Percentiles rank a stretch among this genome's conserved stretches.
Evolutionary conservation across 2,329 filamentous ascomycete species (phyloP).

Genomic region (Sporothrix mexicana): DNA sequence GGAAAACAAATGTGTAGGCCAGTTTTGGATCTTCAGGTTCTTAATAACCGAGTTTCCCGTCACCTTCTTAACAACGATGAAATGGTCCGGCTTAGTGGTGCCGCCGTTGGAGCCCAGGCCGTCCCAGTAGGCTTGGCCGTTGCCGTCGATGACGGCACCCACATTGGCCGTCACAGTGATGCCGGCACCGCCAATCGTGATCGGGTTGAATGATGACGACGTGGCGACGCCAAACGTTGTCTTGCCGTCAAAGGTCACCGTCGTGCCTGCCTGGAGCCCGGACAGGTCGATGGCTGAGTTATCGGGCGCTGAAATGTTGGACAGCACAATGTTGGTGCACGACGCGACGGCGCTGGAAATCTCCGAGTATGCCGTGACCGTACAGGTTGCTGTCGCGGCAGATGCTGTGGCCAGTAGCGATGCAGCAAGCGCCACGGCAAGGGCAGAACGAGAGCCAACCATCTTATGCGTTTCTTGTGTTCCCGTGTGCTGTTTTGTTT

Average conservation of each 20-base stretch:
- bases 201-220: not conserved
- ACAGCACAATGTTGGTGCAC: conserved; percentile 7
- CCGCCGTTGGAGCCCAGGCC: conserved; percentile 16
- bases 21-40: not conserved
- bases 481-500: no score
- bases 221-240: not conserved
- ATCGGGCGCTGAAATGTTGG: conserved; percentile 1
- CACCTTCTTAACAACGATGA: not conserved
- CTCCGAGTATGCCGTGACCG: not conserved
- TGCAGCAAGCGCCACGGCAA: no score
- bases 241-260: not conserved
- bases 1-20: not conserved
- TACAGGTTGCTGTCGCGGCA: no score
- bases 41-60: not conserved
- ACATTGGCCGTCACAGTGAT: not conserved
- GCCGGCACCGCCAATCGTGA: not conserved
- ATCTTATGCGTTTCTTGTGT: no score
- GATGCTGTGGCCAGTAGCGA: no score
- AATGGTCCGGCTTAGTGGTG: not conserved
- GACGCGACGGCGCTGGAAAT: conserved; percentile 1
- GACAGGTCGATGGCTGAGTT: not conserved
- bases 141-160: conserved; percentile 6
- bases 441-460: no score
- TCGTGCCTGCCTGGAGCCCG: not conserved
- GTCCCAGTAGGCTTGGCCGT: conserved; percentile 10